phyloP scores from a whole-genome alignment of 176 grass and related monocot species.

The Lolium perenne region DNA sequence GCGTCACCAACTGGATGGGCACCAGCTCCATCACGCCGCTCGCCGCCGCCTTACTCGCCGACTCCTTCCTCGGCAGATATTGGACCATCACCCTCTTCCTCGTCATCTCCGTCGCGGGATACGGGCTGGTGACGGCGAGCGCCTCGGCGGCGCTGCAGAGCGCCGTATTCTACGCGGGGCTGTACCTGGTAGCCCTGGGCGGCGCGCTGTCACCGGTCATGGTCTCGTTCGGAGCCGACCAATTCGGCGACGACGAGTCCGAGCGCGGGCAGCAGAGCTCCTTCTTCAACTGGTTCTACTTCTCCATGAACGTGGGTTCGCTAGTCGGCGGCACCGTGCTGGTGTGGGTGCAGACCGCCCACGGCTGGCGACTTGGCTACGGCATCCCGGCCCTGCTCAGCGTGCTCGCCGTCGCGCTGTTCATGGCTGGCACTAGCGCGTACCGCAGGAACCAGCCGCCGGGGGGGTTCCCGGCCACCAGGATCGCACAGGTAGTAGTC shows the following conservation, averaged over 20 bases:
- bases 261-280: slow-evolving; percentile 50
- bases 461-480: slow-evolving; percentile 44
- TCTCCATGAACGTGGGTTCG: slow-evolving; percentile 47
- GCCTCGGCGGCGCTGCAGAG: slow-evolving; percentile 15
- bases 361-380: slow-evolving; percentile 51
- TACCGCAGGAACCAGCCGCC: slow-evolving; percentile 46
- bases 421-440: slow-evolving; percentile 20
- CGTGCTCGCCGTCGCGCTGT: slow-evolving; percentile 23
- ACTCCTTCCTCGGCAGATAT: slow-evolving; percentile 56
- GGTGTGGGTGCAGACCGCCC: slow-evolving; percentile 55
- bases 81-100: slow-evolving; percentile 49
- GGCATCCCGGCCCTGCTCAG: slow-evolving; percentile 49
- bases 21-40: slow-evolving; percentile 44
- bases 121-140: slow-evolving; percentile 36
- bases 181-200: slow-evolving; percentile 51
- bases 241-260: slow-evolving; percentile 41
- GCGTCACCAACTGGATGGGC: slow-evolving; percentile 58
- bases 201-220: slow-evolving; percentile 41
- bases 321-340: slow-evolving; percentile 52
- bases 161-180: slow-evolving; percentile 45
- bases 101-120: slow-evolving; percentile 45
- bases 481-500: slow-evolving; percentile 53
- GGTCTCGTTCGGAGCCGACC: slow-evolving; percentile 51
- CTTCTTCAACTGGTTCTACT: slow-evolving; percentile 71
- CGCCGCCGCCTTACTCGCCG: slow-evolving; percentile 51